Evolutionary conservation across 352 stramenopile genomes (phyloP), one percentile per base, ranked within the genome.

Genomic region (Phytophthora tubulina): DNA sequence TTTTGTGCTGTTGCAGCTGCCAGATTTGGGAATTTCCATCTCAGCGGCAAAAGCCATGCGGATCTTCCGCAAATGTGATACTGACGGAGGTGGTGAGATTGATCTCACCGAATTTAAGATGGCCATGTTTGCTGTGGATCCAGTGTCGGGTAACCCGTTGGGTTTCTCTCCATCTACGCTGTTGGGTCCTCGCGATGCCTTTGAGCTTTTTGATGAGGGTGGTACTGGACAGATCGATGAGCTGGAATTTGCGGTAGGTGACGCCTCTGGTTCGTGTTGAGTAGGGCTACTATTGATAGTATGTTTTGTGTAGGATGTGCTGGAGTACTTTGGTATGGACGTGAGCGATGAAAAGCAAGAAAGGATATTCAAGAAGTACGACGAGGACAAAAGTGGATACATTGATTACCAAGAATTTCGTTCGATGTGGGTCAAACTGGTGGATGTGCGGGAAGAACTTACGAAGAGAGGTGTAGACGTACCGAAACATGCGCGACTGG

Each of bases 321-420:
- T 99, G n/a, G 94, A 98, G 74, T 98, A 97, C 59, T 91, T 98
- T 60, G 88, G 82, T 21, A 88, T 98, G 72, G 72, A 90, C 55
- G 87, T 97, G 17, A 94, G 86, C 15, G 93, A 98, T 57, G 83
- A 77, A 58, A 97, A 98, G 70, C 90, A 97, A 53, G 96, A 99
- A 59, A 73, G 86, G 27, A 76, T 98, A 10, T 99, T 99, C 70
- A 86, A 82, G 33, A 96, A 98, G 53, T 98, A 97, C 73, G 96
- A 98, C 79, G 95, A 90, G 45, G 89, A 98, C 72, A 92, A 90
- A 42, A 96, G 86, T 41, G 94, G 93, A 1, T 91, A 81, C 57
- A 98, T 99, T 56, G 92, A 98, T 57, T 99, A 98, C 75, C 82
- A 84, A 13, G 94, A 98, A 69, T 99, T 99, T 70, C 94, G 95